Evolutionary conservation across 495 filamentous ascomycete species (phyloP), one percentile per base, ranked within the genome.

Genomic region (Penicillium pancosmium): DNA sequence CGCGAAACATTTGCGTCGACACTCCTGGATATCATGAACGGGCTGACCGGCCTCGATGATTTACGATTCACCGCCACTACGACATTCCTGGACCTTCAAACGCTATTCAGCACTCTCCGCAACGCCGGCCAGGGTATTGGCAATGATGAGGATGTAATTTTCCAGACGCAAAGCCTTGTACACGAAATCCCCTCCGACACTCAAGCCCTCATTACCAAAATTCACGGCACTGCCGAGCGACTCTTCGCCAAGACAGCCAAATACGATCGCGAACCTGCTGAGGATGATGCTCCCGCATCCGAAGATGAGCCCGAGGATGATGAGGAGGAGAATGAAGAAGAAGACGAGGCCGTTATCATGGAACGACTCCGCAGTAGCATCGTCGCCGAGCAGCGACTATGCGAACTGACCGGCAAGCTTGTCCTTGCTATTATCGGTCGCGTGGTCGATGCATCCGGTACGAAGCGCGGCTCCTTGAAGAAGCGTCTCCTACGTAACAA

Each of bases 351-450:
- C 4, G 74, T 83, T 0, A 72, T 73, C 10, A 80, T 80, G 8
- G 83, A 87, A 57, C 80, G 80, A 18, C 77, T 83, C 51, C 80
- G 80, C 12, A 81, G 81, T 21, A 82, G 85, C 52, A 76, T 96
- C 13, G 75, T 90, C 38, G 84, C 90, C 2, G 93, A 98, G 68
- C 85, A 93, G 64, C 82, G 86, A 16, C 79, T 98, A 0, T 97
- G 93, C 73, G 89, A 91, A 63, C 78, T 96, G 3, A 85, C 92
- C 5, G 88, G 88, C 40, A 92, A 92, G 63, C 80, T 94, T 35
- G 90, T 97, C 9, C 78, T 95, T 21, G 87, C 87, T 1, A 84
- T 95, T 23, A 78, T 90, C 5, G 91, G 85, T 9, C 84, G 86
- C 40, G 83, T 89, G 16, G 69, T 96, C 46, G 91, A 96, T 59